These are phyloP conservation scores for Ophiostoma novo-ulmi DNA, from an alignment of 2,329 filamentous ascomycete species.

Conservation along the genomic window DNA sequence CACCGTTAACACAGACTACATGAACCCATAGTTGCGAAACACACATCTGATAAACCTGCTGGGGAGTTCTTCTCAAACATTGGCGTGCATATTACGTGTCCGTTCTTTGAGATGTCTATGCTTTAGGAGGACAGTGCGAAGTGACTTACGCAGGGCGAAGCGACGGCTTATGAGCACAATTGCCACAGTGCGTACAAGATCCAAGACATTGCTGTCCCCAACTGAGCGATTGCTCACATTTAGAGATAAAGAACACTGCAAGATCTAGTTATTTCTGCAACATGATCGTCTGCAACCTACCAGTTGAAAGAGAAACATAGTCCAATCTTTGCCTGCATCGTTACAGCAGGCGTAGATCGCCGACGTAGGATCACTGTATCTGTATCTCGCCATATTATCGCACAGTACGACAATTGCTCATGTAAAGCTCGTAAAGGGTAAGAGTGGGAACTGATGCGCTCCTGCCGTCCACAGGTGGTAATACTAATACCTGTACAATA, in stretches of 20 bases:
- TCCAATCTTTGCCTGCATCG: not conserved
- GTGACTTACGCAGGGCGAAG: not conserved
- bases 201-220: not conserved
- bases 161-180: not conserved
- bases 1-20: not conserved
- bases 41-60: not conserved
- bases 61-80: not conserved
- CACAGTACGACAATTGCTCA: not conserved
- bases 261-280: not conserved
- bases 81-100: not conserved
- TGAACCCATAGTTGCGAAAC: not conserved
- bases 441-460: slow-evolving; percentile 2
- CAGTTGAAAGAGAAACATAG: not conserved
- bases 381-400: not conserved
- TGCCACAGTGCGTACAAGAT: not conserved
- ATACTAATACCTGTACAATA: not conserved
- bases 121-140: not conserved
- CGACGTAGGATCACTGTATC: not conserved
- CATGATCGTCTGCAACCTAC: not conserved
- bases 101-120: not conserved
- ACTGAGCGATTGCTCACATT: not conserved
- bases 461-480: not conserved
- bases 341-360: not conserved
- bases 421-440: not conserved
- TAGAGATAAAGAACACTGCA: not conserved